Percentiles rank a stretch among this genome's conserved stretches.
Evolutionary conservation across 345 rosid species (phyloP).

Genomic region (Iberis pinnata): DNA sequence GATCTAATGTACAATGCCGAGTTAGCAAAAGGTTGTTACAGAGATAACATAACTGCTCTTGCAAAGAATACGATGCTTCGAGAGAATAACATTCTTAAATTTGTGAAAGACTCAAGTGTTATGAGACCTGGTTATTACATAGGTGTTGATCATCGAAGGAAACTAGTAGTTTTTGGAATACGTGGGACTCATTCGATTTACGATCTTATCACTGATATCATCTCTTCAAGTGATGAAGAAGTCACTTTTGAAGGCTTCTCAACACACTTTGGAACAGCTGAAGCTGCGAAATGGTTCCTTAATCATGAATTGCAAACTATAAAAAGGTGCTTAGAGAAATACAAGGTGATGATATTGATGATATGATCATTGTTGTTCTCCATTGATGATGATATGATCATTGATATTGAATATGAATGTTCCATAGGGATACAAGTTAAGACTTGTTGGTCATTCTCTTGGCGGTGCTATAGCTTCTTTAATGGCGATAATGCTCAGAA

Average conservation of each 20-base stretch:
- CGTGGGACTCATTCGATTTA: constrained; percentile 86
- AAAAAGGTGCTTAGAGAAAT: constrained; percentile 54
- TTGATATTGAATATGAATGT: constrained; percentile 22
- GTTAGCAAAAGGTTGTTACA: constrained; percentile 73
- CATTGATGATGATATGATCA: constrained; percentile 26
- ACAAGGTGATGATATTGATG: constrained; percentile 47
- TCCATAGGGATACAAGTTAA: constrained; percentile 83
- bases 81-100: constrained; percentile 63
- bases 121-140: constrained; percentile 93
- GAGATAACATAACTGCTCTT: constrained; percentile 45
- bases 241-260: constrained; percentile 86
- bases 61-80: constrained; percentile 74
- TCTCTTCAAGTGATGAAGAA: constrained; percentile 71
- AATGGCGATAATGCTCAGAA: constrained; percentile 74
- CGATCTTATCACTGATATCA: constrained; percentile 79
- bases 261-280: constrained; percentile 92
- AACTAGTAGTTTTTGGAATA: constrained; percentile 68
- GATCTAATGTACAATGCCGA: constrained; percentile 83
- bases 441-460: constrained; percentile 94
- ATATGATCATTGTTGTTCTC: constrained; percentile 3
- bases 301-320: constrained; percentile 64
- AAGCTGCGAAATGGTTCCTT: constrained; percentile 96
- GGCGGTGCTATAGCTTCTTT: constrained; percentile 88
- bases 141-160: constrained; percentile 64
- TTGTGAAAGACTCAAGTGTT: constrained; percentile 64